A percentile compares a stretch with the other conserved stretches of the same genome.
phyloP scores from a whole-genome alignment of 2,329 filamentous ascomycete genomes.

The Rhinocladiella similis region DNA sequence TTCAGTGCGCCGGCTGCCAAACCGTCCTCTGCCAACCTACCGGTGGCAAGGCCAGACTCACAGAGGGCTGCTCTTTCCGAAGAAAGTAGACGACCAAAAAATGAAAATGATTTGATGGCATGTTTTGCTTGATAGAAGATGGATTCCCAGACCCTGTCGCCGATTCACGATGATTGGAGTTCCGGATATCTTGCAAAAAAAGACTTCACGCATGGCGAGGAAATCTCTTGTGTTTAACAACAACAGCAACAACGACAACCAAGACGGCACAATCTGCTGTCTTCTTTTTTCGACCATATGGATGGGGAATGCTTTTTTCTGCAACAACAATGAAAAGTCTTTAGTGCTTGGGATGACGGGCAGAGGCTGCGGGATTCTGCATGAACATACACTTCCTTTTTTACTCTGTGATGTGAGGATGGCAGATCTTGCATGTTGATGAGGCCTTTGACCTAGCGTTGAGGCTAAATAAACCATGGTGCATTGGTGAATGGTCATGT shows the following conservation, averaged over 20 bases:
- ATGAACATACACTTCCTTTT: conserved; percentile 26
- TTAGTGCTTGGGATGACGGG: conserved; percentile 31
- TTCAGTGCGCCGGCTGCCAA: conserved; percentile 99
- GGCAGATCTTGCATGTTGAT: conserved; percentile 30
- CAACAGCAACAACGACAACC: background rate
- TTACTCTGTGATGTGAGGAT: conserved; percentile 23
- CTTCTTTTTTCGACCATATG: conserved; percentile 7
- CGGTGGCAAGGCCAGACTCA: conserved; percentile 97
- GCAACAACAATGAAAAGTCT: conserved; percentile 28
- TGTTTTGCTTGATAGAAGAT: conserved; percentile 49
- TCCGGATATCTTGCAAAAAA: conserved; percentile 79
- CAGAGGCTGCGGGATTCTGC: conserved; percentile 31
- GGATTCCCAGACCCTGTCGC: conserved; percentile 42
- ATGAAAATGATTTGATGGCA: conserved; percentile 34
- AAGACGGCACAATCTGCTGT: background rate
- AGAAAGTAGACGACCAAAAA: conserved; percentile 80
- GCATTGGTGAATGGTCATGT: conserved; percentile 22
- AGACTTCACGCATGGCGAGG: conserved; percentile 29
- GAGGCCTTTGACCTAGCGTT: conserved; percentile 31
- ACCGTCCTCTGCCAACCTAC: conserved; percentile 99
- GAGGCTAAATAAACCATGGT: conserved; percentile 21
- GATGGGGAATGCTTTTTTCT: conserved; percentile 34
- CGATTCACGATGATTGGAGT: conserved; percentile 64
- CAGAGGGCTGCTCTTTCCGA: conserved; percentile 99
- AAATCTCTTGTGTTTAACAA: conserved; percentile 42